These are phyloP conservation scores for Kwoniella europaea DNA, from an alignment of 768 basidiomycete species.

Conservation along the genomic window DNA sequence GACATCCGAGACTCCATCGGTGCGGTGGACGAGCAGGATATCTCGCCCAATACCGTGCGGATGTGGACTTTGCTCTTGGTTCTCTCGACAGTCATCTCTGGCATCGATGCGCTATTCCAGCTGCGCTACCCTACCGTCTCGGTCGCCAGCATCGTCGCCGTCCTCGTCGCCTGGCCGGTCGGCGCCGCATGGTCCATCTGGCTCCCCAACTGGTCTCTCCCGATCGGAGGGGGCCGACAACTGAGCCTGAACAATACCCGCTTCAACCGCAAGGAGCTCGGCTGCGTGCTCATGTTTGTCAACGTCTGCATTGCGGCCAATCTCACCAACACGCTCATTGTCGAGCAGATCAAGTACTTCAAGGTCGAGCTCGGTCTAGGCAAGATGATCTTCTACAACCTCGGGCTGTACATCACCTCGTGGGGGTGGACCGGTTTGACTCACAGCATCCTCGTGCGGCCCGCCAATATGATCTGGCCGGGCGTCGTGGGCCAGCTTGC, in stretches of 20 bases:
- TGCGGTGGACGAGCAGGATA: neutral
- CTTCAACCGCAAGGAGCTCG: conserved; percentile 2
- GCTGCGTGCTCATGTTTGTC: conserved; percentile 1
- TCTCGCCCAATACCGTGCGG: neutral
- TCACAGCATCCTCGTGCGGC: neutral
- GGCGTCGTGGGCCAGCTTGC: conserved; percentile 1
- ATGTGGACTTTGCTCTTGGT: neutral
- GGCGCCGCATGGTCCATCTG: neutral
- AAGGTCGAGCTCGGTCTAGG: conserved; percentile 1
- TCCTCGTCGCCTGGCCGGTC: neutral
- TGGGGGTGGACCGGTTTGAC: neutral
- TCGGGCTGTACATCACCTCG: neutral
- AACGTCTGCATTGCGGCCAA: conserved; percentile 1
- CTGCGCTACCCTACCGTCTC: conserved; percentile 1
- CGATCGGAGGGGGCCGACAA: neutral
- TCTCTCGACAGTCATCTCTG: neutral
- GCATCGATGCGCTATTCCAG: neutral
- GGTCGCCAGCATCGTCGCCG: neutral
- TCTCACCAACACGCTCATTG: neutral
- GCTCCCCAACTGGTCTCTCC: neutral
- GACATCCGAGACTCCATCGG: too few species aligned
- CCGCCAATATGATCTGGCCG: neutral
- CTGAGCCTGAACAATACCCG: neutral
- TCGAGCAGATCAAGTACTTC: conserved; percentile 2
- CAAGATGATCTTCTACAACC: neutral